Evolutionary conservation across 2,329 filamentous ascomycete genomes (phyloP).

Genomic region (Neofusicoccum kwambonambiense): DNA sequence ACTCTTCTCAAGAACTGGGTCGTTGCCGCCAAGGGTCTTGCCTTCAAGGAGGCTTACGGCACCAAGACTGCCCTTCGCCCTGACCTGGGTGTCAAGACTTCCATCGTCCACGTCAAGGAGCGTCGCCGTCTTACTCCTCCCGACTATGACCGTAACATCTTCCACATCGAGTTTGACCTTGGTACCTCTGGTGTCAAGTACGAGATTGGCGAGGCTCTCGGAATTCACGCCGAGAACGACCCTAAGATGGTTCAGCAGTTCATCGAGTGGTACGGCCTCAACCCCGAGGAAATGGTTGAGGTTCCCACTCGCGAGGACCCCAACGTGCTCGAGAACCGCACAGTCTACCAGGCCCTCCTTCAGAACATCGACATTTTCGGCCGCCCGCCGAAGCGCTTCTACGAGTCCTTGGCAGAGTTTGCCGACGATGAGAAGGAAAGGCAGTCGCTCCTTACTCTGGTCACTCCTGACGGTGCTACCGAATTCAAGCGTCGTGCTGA

Average conservation of each 20-base stretch:
- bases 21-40: conserved; percentile 78
- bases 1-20: conserved; percentile 74
- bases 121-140: conserved; percentile 86
- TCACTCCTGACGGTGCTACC: conserved; percentile 72
- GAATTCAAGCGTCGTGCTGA: conserved; percentile 93
- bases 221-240: conserved; percentile 95
- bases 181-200: conserved; percentile 89
- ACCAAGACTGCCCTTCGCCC: conserved; percentile 74
- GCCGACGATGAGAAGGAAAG: conserved; percentile 80
- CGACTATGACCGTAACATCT: conserved; percentile 96
- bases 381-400: conserved; percentile 95
- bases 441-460: conserved; percentile 73
- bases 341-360: conserved; percentile 84
- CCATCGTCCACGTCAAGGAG: conserved; percentile 87
- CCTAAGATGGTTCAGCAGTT: conserved; percentile 75
- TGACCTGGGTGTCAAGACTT: conserved; percentile 82
- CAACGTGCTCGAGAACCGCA: conserved; percentile 76
- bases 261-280: conserved; percentile 84
- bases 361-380: conserved; percentile 97
- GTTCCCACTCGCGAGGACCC: conserved; percentile 81
- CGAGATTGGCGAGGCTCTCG: conserved; percentile 94
- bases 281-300: conserved; percentile 82
- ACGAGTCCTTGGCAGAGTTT: conserved; percentile 85
- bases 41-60: conserved; percentile 91
- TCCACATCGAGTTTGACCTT: conserved; percentile 99